These are phyloP conservation scores for Mitragyna speciosa DNA, from an alignment of 257 asterid genomes.

Conservation along the genomic window DNA sequence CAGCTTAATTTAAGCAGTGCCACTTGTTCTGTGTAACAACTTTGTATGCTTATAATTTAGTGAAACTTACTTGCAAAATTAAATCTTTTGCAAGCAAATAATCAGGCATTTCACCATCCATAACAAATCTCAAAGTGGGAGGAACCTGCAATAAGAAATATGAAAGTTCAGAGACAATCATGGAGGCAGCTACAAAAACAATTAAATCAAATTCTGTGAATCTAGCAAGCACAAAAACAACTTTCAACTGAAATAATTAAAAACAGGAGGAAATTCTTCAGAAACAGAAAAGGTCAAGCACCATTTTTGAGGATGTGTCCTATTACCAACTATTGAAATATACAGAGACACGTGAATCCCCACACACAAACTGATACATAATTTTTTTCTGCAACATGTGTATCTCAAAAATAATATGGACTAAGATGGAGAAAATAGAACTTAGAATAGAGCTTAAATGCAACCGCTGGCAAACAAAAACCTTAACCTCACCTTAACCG, in stretches of 20 bases:
- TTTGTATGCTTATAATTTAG: background rate
- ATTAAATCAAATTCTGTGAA: background rate
- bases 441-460: background rate
- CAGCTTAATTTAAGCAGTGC: background rate
- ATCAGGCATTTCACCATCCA: slow-evolving; percentile 97
- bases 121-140: slow-evolving; percentile 85
- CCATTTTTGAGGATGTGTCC: background rate
- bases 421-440: slow-evolving; percentile 8
- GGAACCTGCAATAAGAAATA: slow-evolving; percentile 66
- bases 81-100: slow-evolving; percentile 94
- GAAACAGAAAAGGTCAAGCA: background rate
- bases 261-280: background rate
- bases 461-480: background rate
- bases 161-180: slow-evolving; percentile 11
- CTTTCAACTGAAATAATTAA: background rate
- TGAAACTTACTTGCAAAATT: slow-evolving; percentile 79
- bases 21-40: background rate
- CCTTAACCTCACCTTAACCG: background rate
- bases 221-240: background rate
- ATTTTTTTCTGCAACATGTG: background rate
- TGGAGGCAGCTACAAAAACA: background rate
- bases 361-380: background rate
- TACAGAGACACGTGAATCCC: background rate
- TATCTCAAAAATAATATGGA: background rate
- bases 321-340: background rate